Conservation (phyloP, 2,329 filamentous ascomycete genomes). For the Macrophomina tecta region DNA sequence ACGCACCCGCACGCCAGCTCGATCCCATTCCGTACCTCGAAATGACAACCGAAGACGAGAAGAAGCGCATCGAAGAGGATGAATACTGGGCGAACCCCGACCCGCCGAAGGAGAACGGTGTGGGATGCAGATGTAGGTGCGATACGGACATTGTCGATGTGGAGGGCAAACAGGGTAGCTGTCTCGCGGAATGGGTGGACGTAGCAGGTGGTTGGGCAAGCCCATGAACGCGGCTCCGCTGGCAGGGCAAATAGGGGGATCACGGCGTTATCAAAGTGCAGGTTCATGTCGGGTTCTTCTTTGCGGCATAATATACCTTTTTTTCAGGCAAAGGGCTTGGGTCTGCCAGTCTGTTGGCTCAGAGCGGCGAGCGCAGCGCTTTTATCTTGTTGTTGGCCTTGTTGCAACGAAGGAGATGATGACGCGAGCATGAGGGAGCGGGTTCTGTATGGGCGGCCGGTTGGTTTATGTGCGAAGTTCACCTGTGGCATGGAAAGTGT, state of each 20-base stretch:
- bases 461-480: slow-evolving; percentile 20
- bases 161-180: slow-evolving; percentile 96
- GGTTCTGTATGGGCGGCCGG: slow-evolving; percentile 1
- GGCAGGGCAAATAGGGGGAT: slow-evolving; percentile 9
- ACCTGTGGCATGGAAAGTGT: slow-evolving; percentile 24
- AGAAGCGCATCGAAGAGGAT: slow-evolving; percentile 87
- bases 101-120: slow-evolving; percentile 88
- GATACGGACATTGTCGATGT: slow-evolving; percentile 98
- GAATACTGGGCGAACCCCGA: slow-evolving; percentile 95
- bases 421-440: slow-evolving; percentile 17
- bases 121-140: slow-evolving; percentile 94
- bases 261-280: slow-evolving; percentile 27
- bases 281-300: slow-evolving; percentile 27
- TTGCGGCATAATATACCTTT: slow-evolving; percentile 29
- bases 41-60: slow-evolving; percentile 78
- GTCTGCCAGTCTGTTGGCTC: slow-evolving; percentile 24
- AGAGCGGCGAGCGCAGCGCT: slow-evolving; percentile 22
- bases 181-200: slow-evolving; percentile 94
- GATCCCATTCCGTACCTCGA: slow-evolving; percentile 81
- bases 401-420: slow-evolving; percentile 16
- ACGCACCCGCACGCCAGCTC: slow-evolving; percentile 87
- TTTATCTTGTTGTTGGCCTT: slow-evolving; percentile 18
- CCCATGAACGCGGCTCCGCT: slow-evolving; percentile 47
- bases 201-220: slow-evolving; percentile 91
- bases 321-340: slow-evolving; percentile 25